Evolutionary conservation across 2,329 filamentous ascomycete genomes (phyloP).

Genomic region (Sporothrix pallida): DNA sequence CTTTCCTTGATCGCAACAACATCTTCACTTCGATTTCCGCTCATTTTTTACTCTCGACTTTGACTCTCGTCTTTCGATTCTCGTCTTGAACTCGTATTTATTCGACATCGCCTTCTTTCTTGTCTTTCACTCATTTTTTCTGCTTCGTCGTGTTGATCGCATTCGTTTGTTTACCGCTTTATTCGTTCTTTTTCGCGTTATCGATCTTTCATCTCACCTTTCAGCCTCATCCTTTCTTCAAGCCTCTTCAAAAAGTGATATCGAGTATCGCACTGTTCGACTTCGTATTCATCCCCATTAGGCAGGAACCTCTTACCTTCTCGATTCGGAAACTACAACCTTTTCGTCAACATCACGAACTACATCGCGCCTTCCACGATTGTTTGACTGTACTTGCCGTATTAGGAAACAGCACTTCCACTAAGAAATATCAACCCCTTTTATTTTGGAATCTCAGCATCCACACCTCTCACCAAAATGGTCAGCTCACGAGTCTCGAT

Average conservation of each 20-base stretch:
- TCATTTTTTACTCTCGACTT: constrained; percentile 7
- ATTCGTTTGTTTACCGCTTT: constrained; percentile 24
- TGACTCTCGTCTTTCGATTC: not conserved
- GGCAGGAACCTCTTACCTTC: constrained; percentile 23
- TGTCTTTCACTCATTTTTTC: constrained; percentile 8
- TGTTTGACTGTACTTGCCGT: not conserved
- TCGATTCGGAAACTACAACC: constrained; percentile 22
- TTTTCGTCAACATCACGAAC: not conserved
- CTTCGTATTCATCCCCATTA: not conserved
- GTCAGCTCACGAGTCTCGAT: not conserved
- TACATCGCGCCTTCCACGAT: not conserved
- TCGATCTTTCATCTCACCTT: not conserved
- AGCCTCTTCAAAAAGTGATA: not conserved
- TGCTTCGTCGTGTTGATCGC: constrained; percentile 35
- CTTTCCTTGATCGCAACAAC: not conserved
- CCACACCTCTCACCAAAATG: not conserved
- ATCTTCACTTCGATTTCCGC: constrained; percentile 27
- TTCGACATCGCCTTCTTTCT: not conserved
- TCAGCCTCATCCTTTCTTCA: not conserved
- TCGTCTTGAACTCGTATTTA: too few species aligned
- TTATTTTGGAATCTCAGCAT: not conserved
- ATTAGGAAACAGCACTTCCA: not conserved
- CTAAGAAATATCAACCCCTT: not conserved
- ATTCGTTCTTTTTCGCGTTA: not conserved
- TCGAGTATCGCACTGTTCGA: constrained; percentile 18